A percentile compares a stretch with the other conserved stretches of the same genome.
phyloP scores from a whole-genome alignment of 1,284 basidiomycete species.

The Sanghuangporus weigelae region DNA sequence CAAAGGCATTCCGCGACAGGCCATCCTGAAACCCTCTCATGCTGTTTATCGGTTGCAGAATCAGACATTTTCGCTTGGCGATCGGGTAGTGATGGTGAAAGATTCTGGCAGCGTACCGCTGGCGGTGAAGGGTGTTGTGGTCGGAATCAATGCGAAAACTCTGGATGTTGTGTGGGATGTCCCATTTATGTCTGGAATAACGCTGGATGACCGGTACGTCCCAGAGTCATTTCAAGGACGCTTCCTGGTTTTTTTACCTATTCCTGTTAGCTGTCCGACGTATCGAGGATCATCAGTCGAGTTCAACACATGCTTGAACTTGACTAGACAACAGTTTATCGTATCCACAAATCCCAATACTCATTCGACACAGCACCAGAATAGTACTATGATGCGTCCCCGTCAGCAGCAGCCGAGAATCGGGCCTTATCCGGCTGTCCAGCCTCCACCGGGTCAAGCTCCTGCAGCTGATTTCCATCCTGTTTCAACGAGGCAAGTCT shows the following conservation, averaged over 20 bases:
- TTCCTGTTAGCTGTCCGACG: slow-evolving; percentile 65
- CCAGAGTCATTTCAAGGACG: not conserved
- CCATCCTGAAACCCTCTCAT: slow-evolving; percentile 91
- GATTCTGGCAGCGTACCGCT: slow-evolving; percentile 94
- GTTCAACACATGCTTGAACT: slow-evolving; percentile 81
- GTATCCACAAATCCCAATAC: slow-evolving; percentile 59
- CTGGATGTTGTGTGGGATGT: slow-evolving; percentile 98
- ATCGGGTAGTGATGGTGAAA: slow-evolving; percentile 93
- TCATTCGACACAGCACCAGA: slow-evolving; percentile 31
- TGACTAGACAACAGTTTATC: slow-evolving; percentile 78
- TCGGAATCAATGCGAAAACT: slow-evolving; percentile 80
- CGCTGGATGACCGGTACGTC: slow-evolving; percentile 72
- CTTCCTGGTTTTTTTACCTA: no score
- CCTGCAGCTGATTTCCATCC: slow-evolving; percentile 59
- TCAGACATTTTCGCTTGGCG: slow-evolving; percentile 89
- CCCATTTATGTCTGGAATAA: slow-evolving; percentile 90
- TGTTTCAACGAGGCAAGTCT: slow-evolving; percentile 34
- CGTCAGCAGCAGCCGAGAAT: slow-evolving; percentile 60
- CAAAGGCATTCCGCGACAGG: slow-evolving; percentile 90
- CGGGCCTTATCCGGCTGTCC: slow-evolving; percentile 60
- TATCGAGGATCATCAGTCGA: slow-evolving; percentile 86
- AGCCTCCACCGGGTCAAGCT: slow-evolving; percentile 44
- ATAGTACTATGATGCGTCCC: slow-evolving; percentile 24
- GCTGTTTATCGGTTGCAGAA: slow-evolving; percentile 86
- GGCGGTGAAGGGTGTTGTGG: slow-evolving; percentile 88